Conservation (phyloP, 2,329 filamentous ascomycete species). For the Pyricularia grisea region DNA sequence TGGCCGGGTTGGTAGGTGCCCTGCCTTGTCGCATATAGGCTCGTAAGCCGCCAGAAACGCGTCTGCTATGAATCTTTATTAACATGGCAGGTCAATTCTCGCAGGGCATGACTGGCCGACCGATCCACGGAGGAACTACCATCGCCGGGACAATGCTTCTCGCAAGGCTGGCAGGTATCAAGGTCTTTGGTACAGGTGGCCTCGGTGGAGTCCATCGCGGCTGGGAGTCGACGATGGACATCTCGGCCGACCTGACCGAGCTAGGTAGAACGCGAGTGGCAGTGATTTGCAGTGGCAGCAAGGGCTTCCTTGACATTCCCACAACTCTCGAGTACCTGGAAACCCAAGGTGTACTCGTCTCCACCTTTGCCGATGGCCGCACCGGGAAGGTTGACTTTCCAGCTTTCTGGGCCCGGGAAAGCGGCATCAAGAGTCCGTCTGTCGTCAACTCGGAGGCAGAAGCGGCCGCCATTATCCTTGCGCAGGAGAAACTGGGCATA, state of each 20-base stretch:
- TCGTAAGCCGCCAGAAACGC: neutral
- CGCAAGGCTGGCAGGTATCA: constrained; percentile 77
- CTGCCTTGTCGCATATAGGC: constrained; percentile 7
- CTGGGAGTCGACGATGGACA: constrained; percentile 77
- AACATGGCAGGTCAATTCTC: neutral
- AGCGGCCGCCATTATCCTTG: constrained; percentile 80
- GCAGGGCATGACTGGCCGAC: constrained; percentile 55
- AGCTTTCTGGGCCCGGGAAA: constrained; percentile 86
- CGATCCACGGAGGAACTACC: constrained; percentile 81
- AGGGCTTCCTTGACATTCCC: constrained; percentile 90
- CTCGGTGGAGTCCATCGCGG: constrained; percentile 90
- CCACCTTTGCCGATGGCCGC: constrained; percentile 81
- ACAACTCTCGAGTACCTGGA: constrained; percentile 73
- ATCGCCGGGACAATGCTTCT: constrained; percentile 90
- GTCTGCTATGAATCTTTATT: neutral
- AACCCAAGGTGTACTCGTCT: constrained; percentile 69
- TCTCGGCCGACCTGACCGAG: constrained; percentile 92
- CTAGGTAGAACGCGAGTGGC: constrained; percentile 81
- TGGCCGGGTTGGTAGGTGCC: constrained; percentile 60
- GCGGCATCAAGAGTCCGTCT: constrained; percentile 69
- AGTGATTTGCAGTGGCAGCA: constrained; percentile 84
- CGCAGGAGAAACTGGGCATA: constrained; percentile 63
- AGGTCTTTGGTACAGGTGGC: constrained; percentile 88
- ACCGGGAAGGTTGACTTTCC: constrained; percentile 71
- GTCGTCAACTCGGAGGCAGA: constrained; percentile 67